phyloP scores from a whole-genome alignment of 352 stramenopile species.

The Globisporangium viniferum region DNA sequence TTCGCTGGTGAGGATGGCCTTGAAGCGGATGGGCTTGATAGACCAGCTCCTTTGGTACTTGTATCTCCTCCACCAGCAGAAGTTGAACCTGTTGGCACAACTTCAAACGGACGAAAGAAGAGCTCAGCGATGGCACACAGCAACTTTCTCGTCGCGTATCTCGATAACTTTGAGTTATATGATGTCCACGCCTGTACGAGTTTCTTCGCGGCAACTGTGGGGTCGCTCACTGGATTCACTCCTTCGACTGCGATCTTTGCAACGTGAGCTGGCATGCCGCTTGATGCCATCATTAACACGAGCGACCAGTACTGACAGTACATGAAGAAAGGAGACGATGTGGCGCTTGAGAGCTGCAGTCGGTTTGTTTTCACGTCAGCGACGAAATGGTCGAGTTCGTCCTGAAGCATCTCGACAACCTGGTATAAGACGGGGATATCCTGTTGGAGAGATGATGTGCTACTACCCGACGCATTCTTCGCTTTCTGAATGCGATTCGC shows the following conservation, averaged over 20 bases:
- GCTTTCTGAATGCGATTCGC: constrained; percentile 7
- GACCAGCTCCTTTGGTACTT: neutral
- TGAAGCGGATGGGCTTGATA: neutral
- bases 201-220: constrained; percentile 28
- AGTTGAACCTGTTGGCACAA: neutral
- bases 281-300: constrained; percentile 44
- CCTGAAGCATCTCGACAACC: constrained; percentile 47
- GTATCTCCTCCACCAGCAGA: neutral
- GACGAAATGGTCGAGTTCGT: constrained; percentile 53
- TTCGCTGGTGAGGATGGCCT: constrained; percentile 19
- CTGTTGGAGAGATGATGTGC: constrained; percentile 45
- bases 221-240: constrained; percentile 19
- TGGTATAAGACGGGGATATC: constrained; percentile 65
- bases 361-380: constrained; percentile 68
- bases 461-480: neutral
- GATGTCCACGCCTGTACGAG: constrained; percentile 54
- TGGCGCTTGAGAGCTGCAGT: constrained; percentile 35
- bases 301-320: constrained; percentile 79
- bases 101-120: constrained; percentile 55
- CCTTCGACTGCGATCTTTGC: constrained; percentile 49
- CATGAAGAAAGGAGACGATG: constrained; percentile 35
- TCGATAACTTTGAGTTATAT: constrained; percentile 54
- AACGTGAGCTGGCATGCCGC: constrained; percentile 56
- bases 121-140: constrained; percentile 60
- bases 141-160: constrained; percentile 48